Evolutionary conservation across 768 basidiomycete species (phyloP), one percentile per base, ranked within the genome.

Genomic region (Auricularia heimuer): DNA sequence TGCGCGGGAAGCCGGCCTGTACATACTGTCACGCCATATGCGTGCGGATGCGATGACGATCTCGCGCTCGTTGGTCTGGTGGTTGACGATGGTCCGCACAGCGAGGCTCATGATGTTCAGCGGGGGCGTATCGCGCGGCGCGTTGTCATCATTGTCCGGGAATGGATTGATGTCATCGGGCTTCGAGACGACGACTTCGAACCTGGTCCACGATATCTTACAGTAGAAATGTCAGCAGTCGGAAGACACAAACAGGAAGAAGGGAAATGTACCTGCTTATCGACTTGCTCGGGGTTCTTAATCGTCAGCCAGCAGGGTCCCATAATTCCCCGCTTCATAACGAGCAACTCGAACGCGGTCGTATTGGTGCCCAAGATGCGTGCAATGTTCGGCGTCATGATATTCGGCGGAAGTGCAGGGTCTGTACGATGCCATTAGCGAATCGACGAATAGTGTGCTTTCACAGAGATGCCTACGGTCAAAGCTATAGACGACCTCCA

Each of bases 301-400:
- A 99, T 83, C 64, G 88, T 82, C 56, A 99, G 78, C 97, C 97
- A 99, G 73, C 97, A 98, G 0, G 97, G 95, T 0, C 97, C 97
- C 94, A 98, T 98, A 65, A 98, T 97, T 77, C 95, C 97, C 37
- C 94, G 86, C 75, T 98, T 98, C 58, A 98, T 70, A 2, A 94
- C 95, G 21, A 99, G 83, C 10, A 93, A 78, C 73, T 98, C 97
- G 69, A 99, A 99, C 0, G 96, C 89, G 63, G 79, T 92, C 4
- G 94, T 96, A 68, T 86, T 94, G 2, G 95, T 90, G 12, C 97
- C 97, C 69, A 98, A 90, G 11, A 98, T 87, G 65, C 84, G 85
- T 39, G 85, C 81, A 72, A 98, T 95, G 62, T 91, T 95, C 8
- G 90, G 86, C 60, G 91, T 93, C 47, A 83, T 84, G 3, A 88